phyloP scores from a whole-genome alignment of 495 filamentous ascomycete species.

The Penicillium egyptiacum region DNA sequence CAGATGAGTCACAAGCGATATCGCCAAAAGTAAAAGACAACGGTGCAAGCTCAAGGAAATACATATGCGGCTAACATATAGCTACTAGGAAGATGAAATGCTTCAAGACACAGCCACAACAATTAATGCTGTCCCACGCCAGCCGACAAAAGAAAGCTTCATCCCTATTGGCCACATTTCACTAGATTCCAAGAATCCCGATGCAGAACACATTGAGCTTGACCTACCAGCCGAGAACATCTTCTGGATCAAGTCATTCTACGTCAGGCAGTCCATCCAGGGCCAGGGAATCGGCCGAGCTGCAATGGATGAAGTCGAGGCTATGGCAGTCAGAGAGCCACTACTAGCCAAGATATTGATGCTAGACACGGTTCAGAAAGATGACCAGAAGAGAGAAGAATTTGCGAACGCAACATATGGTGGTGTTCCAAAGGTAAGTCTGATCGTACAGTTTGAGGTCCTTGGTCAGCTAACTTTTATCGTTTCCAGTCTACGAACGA shows the following conservation, averaged over 20 bases:
- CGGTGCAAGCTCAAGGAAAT: background rate
- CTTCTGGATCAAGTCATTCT: constrained; percentile 35
- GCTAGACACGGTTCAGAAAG: constrained; percentile 23
- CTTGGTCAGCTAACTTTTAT: background rate
- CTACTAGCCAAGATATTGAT: constrained; percentile 22
- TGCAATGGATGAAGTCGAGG: constrained; percentile 32
- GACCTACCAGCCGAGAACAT: constrained; percentile 19
- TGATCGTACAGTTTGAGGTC: background rate
- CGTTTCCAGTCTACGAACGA: constrained; percentile 16
- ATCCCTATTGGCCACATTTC: constrained; percentile 36
- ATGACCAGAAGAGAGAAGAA: constrained; percentile 22
- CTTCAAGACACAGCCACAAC: constrained; percentile 26
- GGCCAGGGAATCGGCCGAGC: constrained; percentile 30
- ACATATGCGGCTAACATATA: background rate
- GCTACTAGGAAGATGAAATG: constrained; percentile 3
- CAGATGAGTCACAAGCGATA: constrained; percentile 9
- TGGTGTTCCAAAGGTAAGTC: constrained; percentile 23
- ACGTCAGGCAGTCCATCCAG: constrained; percentile 20
- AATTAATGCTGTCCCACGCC: constrained; percentile 20
- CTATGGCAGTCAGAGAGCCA: constrained; percentile 28
- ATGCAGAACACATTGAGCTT: constrained; percentile 18
- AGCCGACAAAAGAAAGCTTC: constrained; percentile 18
- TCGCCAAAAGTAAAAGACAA: background rate
- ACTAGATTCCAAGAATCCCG: constrained; percentile 23
- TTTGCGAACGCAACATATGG: constrained; percentile 21